Conservation (phyloP, 2,329 filamentous ascomycete species). For the Epichloe elymi region DNA sequence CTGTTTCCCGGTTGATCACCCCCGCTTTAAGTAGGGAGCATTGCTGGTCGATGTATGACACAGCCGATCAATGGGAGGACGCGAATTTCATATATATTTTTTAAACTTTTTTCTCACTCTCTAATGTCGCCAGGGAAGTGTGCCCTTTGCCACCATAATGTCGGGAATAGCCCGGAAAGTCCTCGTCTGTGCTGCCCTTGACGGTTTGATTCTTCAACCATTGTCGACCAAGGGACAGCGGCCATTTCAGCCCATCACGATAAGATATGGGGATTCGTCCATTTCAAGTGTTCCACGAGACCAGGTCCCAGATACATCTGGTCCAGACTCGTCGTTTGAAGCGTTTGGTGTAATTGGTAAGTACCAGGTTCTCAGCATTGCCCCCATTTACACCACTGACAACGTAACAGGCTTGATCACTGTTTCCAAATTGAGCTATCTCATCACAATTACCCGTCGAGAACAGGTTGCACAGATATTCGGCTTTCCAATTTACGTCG, state of each 20-base stretch:
- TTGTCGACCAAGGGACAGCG: conserved; percentile 46
- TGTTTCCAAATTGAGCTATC: conserved; percentile 67
- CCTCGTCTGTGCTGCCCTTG: conserved; percentile 64
- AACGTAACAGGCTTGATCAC: conserved; percentile 60
- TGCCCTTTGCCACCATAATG: conserved; percentile 36
- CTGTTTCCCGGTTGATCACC: not conserved
- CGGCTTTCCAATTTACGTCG: conserved; percentile 70
- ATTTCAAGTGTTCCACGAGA: conserved; percentile 33
- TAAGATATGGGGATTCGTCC: conserved; percentile 54
- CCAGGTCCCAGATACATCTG: conserved; percentile 29
- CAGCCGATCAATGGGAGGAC: too few relatives aligned
- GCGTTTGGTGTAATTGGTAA: conserved; percentile 47
- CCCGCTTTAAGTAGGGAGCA: not conserved
- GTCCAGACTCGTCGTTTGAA: conserved; percentile 38
- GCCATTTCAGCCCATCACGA: conserved; percentile 44
- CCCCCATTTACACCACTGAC: conserved; percentile 2
- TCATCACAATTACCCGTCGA: conserved; percentile 75
- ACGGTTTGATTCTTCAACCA: conserved; percentile 72
- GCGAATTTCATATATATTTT: not conserved
- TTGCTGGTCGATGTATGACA: too few relatives aligned
- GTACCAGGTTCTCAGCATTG: conserved; percentile 8
- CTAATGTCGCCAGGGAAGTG: not conserved
- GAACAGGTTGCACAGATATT: conserved; percentile 81
- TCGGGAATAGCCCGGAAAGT: conserved; percentile 68
- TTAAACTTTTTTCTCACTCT: not conserved